Evolutionary conservation across 2,329 filamentous ascomycete species (phyloP).

Genomic region (Penicillium brevicompactum): DNA sequence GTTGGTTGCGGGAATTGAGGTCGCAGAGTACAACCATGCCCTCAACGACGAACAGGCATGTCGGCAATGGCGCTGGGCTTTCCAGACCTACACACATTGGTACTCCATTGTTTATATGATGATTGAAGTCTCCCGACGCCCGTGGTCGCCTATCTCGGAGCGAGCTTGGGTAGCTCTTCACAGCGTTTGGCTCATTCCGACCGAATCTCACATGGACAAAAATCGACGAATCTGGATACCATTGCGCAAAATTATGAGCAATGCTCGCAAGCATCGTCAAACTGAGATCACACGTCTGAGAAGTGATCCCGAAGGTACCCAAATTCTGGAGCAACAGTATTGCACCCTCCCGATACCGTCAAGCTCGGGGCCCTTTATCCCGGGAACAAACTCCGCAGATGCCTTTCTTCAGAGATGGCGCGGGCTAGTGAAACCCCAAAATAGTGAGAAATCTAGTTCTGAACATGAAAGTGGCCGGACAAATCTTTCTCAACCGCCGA

Average conservation of each 20-base stretch:
- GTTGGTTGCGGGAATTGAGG: conserved; percentile 43
- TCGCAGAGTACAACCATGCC: conserved; percentile 54
- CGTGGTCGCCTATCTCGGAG: conserved; percentile 51
- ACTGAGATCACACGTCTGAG: conserved; percentile 34
- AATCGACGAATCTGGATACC: conserved; percentile 39
- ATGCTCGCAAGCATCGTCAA: conserved; percentile 35
- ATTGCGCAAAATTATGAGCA: conserved; percentile 33
- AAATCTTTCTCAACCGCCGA: neutral
- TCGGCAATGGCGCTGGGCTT: conserved; percentile 60
- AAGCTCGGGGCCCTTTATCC: conserved; percentile 30
- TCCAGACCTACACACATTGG: conserved; percentile 63
- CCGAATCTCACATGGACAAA: conserved; percentile 31
- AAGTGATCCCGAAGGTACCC: conserved; percentile 25
- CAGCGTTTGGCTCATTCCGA: conserved; percentile 43
- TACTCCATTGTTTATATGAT: conserved; percentile 60
- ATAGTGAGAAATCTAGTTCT: neutral
- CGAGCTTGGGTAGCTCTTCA: conserved; percentile 53
- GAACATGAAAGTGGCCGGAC: too few relatives aligned
- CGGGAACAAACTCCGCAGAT: conserved; percentile 15
- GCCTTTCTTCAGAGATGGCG: conserved; percentile 34
- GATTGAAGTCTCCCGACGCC: conserved; percentile 52
- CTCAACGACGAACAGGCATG: conserved; percentile 55
- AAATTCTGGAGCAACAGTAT: conserved; percentile 12
- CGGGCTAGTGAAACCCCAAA: conserved; percentile 20
- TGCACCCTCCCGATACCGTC: conserved; percentile 19